phyloP scores from a whole-genome alignment of 2,329 filamentous ascomycete genomes.

The Sporothrix curviconia region DNA sequence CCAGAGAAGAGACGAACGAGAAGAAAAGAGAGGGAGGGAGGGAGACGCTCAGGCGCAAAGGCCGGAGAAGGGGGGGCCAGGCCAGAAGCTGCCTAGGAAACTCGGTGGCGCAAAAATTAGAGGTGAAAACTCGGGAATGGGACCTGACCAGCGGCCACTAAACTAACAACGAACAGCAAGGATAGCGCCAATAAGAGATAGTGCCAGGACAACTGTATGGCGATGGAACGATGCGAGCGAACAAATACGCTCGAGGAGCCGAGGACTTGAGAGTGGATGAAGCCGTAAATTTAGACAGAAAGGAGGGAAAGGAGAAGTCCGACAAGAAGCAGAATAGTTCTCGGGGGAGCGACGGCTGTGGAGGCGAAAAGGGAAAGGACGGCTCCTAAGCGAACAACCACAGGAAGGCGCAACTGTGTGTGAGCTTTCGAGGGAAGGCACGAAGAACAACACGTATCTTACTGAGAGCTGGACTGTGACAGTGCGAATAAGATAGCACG shows the following conservation, averaged over 20 bases:
- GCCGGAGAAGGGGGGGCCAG: not conserved
- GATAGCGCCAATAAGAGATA: slow-evolving; percentile 5
- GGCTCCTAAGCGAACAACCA: too few relatives aligned
- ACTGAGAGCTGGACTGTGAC: too few relatives aligned
- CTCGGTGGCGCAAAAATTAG: slow-evolving; percentile 2
- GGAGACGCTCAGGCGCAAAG: not conserved
- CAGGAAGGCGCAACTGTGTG: not conserved
- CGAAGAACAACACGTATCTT: too few relatives aligned
- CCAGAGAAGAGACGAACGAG: not conserved
- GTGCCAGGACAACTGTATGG: not conserved
- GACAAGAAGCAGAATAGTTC: not conserved
- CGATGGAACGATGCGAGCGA: not conserved
- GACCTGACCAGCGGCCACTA: slow-evolving; percentile 7
- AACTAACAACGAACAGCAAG: slow-evolving; percentile 9
- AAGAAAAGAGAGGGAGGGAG: not conserved
- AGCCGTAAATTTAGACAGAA: not conserved
- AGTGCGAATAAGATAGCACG: slow-evolving; percentile 4
- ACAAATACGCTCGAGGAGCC: not conserved
- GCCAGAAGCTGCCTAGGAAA: slow-evolving; percentile 1
- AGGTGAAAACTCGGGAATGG: slow-evolving; percentile 3
- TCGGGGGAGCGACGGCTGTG: not conserved
- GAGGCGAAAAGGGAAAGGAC: not conserved
- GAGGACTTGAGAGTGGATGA: too few relatives aligned
- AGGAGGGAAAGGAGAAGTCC: not conserved
- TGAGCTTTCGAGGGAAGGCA: not conserved